Evolutionary conservation across 1,139 yeast species (phyloP).

Genomic region (Meyerozyma carpophila): DNA sequence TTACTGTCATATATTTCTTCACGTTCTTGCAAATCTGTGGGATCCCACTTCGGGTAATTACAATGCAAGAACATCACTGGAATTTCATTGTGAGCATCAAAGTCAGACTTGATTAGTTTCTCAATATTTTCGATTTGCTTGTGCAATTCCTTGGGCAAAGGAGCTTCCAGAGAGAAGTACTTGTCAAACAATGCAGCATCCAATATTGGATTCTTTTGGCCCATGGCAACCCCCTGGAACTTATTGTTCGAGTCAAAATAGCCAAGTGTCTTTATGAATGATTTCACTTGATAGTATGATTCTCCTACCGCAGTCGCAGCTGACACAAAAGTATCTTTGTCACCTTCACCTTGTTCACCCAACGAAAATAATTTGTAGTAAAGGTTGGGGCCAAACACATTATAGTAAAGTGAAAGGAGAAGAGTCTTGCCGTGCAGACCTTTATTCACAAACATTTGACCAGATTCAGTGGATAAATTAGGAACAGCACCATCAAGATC

Average conservation of each 20-base stretch:
- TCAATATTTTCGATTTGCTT: background rate
- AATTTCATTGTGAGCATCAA: slow-evolving; percentile 1
- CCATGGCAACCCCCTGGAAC: slow-evolving; percentile 1
- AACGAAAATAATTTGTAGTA: slow-evolving; percentile 53
- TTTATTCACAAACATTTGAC: slow-evolving; percentile 53
- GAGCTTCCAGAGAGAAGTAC: background rate
- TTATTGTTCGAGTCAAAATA: slow-evolving; percentile 2
- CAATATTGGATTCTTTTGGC: background rate
- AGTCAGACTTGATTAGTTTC: background rate
- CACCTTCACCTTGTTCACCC: slow-evolving; percentile 57
- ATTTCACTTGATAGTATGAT: slow-evolving; percentile 50
- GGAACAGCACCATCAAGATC: slow-evolving; percentile 56
- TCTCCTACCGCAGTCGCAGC: slow-evolving; percentile 12
- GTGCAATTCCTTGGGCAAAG: background rate
- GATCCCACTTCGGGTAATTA: slow-evolving; percentile 2
- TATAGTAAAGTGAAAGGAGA: slow-evolving; percentile 49
- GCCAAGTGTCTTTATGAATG: slow-evolving; percentile 12
- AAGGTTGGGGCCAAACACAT: slow-evolving; percentile 52
- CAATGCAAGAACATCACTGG: slow-evolving; percentile 2
- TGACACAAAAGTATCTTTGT: slow-evolving; percentile 16
- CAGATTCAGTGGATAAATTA: slow-evolving; percentile 59
- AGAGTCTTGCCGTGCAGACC: slow-evolving; percentile 48
- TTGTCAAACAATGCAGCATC: background rate
- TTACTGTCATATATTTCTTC: slow-evolving; percentile 25
- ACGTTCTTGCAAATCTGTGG: slow-evolving; percentile 7